phyloP scores from a whole-genome alignment of 208 protist species.

The Crithidia expoeki region DNA sequence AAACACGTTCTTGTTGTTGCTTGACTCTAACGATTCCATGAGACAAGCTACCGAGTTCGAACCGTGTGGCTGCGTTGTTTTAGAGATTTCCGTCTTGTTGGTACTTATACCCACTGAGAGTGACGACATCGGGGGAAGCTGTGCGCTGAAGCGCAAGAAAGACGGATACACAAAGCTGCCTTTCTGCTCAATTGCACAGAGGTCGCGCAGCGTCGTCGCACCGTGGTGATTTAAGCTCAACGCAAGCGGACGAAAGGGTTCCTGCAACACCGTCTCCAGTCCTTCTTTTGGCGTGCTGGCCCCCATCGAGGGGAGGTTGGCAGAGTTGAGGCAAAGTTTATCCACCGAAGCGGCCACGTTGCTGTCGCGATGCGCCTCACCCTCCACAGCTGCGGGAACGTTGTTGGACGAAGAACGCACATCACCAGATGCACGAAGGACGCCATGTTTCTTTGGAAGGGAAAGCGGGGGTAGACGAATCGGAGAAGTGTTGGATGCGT shows the following conservation, averaged over 20 bases:
- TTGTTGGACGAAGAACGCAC: not conserved
- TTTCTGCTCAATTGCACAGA: constrained; percentile 1
- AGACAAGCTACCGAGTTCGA: not conserved
- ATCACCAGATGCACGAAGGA: not conserved
- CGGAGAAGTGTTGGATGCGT: not conserved
- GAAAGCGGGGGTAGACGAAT: not conserved
- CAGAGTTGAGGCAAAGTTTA: constrained; percentile 14
- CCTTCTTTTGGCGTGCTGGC: not conserved
- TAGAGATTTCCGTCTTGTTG: not conserved
- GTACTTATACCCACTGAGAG: no score
- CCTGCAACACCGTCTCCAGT: constrained; percentile 31
- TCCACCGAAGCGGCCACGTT: constrained; percentile 18
- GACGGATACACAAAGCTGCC: not conserved
- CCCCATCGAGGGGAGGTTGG: constrained; percentile 13
- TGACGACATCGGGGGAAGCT: not conserved
- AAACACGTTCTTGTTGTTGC: not conserved
- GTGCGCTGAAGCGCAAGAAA: constrained; percentile 31
- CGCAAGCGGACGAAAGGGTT: constrained; percentile 11
- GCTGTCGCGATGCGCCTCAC: not conserved
- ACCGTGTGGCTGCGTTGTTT: not conserved
- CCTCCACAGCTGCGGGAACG: no score
- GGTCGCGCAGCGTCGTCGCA: constrained; percentile 9
- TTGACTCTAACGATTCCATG: not conserved
- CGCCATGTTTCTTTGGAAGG: not conserved
- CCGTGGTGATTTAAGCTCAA: not conserved